Evolutionary conservation across 768 basidiomycete genomes (phyloP).

Genomic region (Pulveroboletus frians): DNA sequence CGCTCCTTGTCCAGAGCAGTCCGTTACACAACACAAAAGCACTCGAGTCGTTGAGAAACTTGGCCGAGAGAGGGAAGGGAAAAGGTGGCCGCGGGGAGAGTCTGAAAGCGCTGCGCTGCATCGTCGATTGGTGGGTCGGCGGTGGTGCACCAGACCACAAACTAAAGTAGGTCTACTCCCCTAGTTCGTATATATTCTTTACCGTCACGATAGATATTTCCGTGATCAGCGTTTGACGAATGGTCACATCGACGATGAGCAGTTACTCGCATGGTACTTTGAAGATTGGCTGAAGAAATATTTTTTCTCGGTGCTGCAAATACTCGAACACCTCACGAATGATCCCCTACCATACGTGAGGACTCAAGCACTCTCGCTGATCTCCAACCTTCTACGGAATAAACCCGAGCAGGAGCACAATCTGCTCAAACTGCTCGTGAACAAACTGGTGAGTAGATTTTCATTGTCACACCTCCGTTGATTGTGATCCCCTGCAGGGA

Average conservation of each 20-base stretch:
- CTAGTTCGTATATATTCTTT: not conserved
- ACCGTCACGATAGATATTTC: slow-evolving; percentile 61
- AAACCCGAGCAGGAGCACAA: slow-evolving; percentile 99
- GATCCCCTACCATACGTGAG: slow-evolving; percentile 88
- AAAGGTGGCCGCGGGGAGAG: slow-evolving; percentile 93
- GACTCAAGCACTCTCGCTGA: slow-evolving; percentile 73
- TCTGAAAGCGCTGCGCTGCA: slow-evolving; percentile 81
- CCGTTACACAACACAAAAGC: slow-evolving; percentile 84
- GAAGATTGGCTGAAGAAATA: slow-evolving; percentile 98
- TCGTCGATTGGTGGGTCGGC: slow-evolving; percentile 97
- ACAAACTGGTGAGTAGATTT: slow-evolving; percentile 70
- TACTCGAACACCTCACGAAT: slow-evolving; percentile 79
- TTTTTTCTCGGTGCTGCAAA: slow-evolving; percentile 87
- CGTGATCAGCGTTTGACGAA: slow-evolving; percentile 78
- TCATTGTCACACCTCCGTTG: not conserved
- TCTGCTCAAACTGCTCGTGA: slow-evolving; percentile 82
- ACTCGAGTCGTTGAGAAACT: slow-evolving; percentile 63
- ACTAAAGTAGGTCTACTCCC: slow-evolving; percentile 55
- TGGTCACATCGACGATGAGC: slow-evolving; percentile 59
- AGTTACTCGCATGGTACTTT: slow-evolving; percentile 82
- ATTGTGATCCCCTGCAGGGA: slow-evolving; percentile 45
- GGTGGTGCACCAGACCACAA: slow-evolving; percentile 88
- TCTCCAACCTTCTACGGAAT: slow-evolving; percentile 74
- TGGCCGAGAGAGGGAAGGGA: slow-evolving; percentile 74
- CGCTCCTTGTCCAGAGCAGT: slow-evolving; percentile 81